Conservation (phyloP, 306 rosid genomes). For the Pyrus betulifolia region DNA sequence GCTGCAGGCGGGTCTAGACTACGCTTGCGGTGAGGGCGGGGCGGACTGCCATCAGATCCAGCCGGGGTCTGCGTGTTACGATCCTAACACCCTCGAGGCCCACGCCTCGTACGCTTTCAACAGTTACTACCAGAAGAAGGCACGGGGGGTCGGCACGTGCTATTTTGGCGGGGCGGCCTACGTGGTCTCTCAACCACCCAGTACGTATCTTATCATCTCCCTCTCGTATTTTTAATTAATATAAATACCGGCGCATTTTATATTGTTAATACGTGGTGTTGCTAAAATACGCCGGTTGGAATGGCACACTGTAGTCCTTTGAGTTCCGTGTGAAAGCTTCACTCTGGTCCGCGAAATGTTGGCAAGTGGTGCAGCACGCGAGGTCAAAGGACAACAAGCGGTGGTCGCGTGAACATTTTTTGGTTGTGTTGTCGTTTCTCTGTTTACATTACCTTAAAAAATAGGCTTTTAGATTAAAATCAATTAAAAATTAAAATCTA, state of each 20-base stretch:
- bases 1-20: slow-evolving; percentile 72
- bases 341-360: slow-evolving; percentile 7
- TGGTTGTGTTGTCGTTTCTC: not conserved
- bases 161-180: slow-evolving; percentile 85
- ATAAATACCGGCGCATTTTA: slow-evolving; percentile 14
- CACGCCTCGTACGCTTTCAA: slow-evolving; percentile 92
- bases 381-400: slow-evolving; percentile 35
- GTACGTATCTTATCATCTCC: slow-evolving; percentile 38
- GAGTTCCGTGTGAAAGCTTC: not conserved
- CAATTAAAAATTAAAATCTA: no score
- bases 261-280: not conserved
- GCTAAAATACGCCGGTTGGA: slow-evolving; percentile 20
- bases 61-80: slow-evolving; percentile 57
- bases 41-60: slow-evolving; percentile 90
- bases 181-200: slow-evolving; percentile 90
- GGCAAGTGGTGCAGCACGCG: not conserved
- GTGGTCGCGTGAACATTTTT: slow-evolving; percentile 17
- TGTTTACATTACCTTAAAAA: not conserved
- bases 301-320: not conserved
- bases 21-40: slow-evolving; percentile 92
- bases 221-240: not conserved
- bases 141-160: slow-evolving; percentile 78
- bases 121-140: slow-evolving; percentile 71
- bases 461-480: not conserved
- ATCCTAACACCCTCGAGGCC: slow-evolving; percentile 63